Evolutionary conservation across 331 rosid genomes (phyloP), one percentile per base, ranked within the genome.

Genomic region (Stylosanthes scabra): DNA sequence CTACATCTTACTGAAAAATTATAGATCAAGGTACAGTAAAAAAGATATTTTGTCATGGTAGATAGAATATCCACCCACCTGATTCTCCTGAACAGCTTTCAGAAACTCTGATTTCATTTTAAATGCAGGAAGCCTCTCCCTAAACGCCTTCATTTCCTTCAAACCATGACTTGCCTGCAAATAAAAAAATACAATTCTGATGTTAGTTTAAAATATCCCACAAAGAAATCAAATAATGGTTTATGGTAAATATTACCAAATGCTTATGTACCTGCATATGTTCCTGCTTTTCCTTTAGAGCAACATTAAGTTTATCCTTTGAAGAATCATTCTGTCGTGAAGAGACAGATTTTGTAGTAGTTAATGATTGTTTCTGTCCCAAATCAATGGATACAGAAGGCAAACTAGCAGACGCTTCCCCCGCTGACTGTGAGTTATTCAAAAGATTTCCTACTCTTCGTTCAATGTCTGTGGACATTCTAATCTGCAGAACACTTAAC

Each of bases 61-160:
- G 7, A 61, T 51, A 78, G 83, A 69, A 40, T 60, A 76, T 59
- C 49, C 40, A 9, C 72, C 61, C 60, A 94, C 99, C 99, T 91
- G 99, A 81, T 89, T 91, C 85, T 85, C 86, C 40, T 72, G 79
- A 84, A 89, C 92, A 40, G 93, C 91, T 85, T 84, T 86, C 74
- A 94, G 82, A 80, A 94, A 89, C 78, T 88, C 84, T 1, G 91
- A 88, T 80, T 80, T 94, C 96, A 89, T 77, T 74, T 85, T 87
- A 83, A 78, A 88, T 15, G 97, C 95, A 59, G 97, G 99, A 75
- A 94, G 97, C 57, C 81, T 88, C 88, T 91, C 95, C 72, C 91
- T 85, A 69, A 94, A 94, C 52, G 84, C 78, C 78, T 68, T 86
- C 87, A 91, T 91, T 81, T 83, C 87, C 83, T 77, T 88, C 62